A percentile compares a stretch with the other conserved stretches of the same genome.
These are phyloP conservation scores for Casuarina cunninghamiana DNA, from an alignment of 306 rosid species.

Conservation along the genomic window DNA sequence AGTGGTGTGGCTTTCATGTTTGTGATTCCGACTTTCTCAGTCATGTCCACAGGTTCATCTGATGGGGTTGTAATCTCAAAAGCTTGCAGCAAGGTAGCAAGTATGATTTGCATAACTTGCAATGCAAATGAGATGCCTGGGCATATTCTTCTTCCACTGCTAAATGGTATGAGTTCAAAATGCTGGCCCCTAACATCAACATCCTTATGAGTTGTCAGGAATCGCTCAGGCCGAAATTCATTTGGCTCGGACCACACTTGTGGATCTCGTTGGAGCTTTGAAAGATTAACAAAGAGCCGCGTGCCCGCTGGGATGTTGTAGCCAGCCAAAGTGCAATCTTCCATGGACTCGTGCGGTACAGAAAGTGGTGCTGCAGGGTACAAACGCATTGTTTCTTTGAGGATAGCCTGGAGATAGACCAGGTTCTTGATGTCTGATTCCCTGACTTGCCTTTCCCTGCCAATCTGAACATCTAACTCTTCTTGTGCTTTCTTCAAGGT, in stretches of 20 bases:
- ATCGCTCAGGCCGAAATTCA: constrained; percentile 56
- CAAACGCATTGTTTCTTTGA: constrained; percentile 51
- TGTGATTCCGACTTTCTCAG: constrained; percentile 26
- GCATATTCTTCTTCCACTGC: constrained; percentile 53
- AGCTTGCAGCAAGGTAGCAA: constrained; percentile 50
- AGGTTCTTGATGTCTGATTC: constrained; percentile 40
- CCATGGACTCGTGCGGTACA: constrained; percentile 33
- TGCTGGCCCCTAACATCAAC: constrained; percentile 50
- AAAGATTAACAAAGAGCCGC: constrained; percentile 39
- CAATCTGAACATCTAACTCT: constrained; percentile 27
- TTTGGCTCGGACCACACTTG: constrained; percentile 41
- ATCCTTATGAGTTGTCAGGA: constrained; percentile 40
- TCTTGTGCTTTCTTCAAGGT: constrained; percentile 27
- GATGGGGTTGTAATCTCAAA: constrained; percentile 41
- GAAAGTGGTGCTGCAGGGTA: constrained; percentile 50
- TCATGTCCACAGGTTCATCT: constrained; percentile 42
- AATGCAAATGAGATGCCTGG: constrained; percentile 58
- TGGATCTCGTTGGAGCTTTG: constrained; percentile 54
- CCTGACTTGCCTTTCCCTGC: constrained; percentile 14
- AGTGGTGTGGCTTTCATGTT: constrained; percentile 22
- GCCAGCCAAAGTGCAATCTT: constrained; percentile 40
- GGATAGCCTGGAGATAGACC: constrained; percentile 51
- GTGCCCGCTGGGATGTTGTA: constrained; percentile 46
- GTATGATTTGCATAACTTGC: constrained; percentile 47
- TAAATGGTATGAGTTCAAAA: constrained; percentile 58